phyloP scores from a whole-genome alignment of 768 basidiomycete species.

The Leccinum fibrillosum region DNA sequence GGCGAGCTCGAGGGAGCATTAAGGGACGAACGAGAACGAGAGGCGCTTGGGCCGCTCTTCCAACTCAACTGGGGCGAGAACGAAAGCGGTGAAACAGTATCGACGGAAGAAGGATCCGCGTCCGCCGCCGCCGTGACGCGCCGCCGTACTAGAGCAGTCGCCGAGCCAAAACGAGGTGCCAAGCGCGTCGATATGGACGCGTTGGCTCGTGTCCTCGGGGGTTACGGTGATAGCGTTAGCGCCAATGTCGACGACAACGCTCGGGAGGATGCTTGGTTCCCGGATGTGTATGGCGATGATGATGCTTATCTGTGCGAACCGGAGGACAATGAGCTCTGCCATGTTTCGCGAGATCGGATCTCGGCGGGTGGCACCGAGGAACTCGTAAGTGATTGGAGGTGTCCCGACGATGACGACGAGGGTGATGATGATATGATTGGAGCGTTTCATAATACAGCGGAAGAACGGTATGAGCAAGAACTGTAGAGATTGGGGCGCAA shows the following conservation, averaged over 20 bases:
- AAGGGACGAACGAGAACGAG: constrained; percentile 50
- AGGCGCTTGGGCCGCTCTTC: constrained; percentile 37
- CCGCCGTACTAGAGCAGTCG: not conserved
- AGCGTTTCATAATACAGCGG: constrained; percentile 8
- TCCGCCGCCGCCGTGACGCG: not conserved
- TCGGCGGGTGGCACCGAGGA: constrained; percentile 27
- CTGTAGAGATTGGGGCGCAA: constrained; percentile 12
- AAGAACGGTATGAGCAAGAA: constrained; percentile 32
- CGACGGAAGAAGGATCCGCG: not conserved
- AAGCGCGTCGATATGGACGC: constrained; percentile 56
- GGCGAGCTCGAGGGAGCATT: constrained; percentile 66
- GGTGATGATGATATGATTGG: constrained; percentile 10
- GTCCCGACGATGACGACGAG: constrained; percentile 26
- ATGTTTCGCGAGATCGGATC: constrained; percentile 6
- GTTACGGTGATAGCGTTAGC: constrained; percentile 21
- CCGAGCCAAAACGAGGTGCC: constrained; percentile 31
- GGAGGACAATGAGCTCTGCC: constrained; percentile 11
- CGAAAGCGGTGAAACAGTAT: constrained; percentile 21
- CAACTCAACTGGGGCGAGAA: constrained; percentile 37
- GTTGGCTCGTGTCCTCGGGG: constrained; percentile 47
- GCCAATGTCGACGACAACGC: constrained; percentile 13
- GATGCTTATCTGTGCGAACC: constrained; percentile 12
- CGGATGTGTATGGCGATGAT: constrained; percentile 18
- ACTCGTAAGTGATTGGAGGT: constrained; percentile 50
- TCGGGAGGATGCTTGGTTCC: constrained; percentile 13